A percentile compares a stretch with the other conserved stretches of the same genome.
Conservation (phyloP, 257 asterid species). For the Gentiana dahurica region DNA sequence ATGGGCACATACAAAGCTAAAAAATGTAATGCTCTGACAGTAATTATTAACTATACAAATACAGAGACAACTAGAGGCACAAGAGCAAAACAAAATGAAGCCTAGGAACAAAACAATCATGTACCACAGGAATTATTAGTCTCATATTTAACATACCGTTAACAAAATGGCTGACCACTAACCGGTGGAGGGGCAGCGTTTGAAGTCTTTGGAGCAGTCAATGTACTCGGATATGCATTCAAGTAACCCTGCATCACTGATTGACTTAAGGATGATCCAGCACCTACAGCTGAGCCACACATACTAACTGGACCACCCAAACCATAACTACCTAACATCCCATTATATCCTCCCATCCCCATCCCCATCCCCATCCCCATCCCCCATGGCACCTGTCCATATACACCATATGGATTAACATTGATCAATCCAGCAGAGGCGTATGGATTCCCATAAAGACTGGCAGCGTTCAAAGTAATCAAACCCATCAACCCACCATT, state of each 20-base stretch:
- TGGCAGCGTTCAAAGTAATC: slow-evolving; percentile 43
- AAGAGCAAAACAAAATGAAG: too few relatives aligned
- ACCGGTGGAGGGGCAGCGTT: slow-evolving; percentile 24
- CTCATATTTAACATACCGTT: slow-evolving; percentile 28
- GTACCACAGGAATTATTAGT: too few relatives aligned
- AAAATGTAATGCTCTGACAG: too few relatives aligned
- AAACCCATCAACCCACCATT: slow-evolving; percentile 26
- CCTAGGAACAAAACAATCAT: too few relatives aligned
- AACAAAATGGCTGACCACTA: slow-evolving; percentile 25
- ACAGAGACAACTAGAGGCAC: too few relatives aligned
- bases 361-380: slow-evolving; percentile 21
- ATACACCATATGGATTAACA: slow-evolving; percentile 20
- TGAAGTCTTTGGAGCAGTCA: slow-evolving; percentile 31
- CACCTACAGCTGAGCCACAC: slow-evolving; percentile 2
- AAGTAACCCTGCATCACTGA: slow-evolving; percentile 25
- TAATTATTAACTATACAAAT: too few relatives aligned
- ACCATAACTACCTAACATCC: slow-evolving; percentile 9
- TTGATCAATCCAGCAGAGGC: slow-evolving; percentile 15
- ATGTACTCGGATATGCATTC: slow-evolving; percentile 39
- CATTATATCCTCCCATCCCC: slow-evolving; percentile 17
- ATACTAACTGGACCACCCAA: slow-evolving; percentile 21
- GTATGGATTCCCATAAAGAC: slow-evolving; percentile 10
- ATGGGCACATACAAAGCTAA: too few relatives aligned
- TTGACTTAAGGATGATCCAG: slow-evolving; percentile 7
- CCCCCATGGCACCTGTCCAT: slow-evolving; percentile 31